Evolutionary conservation across 2,329 filamentous ascomycete genomes (phyloP), one percentile per base, ranked within the genome.

Genomic region (Hysterium pulicare): DNA sequence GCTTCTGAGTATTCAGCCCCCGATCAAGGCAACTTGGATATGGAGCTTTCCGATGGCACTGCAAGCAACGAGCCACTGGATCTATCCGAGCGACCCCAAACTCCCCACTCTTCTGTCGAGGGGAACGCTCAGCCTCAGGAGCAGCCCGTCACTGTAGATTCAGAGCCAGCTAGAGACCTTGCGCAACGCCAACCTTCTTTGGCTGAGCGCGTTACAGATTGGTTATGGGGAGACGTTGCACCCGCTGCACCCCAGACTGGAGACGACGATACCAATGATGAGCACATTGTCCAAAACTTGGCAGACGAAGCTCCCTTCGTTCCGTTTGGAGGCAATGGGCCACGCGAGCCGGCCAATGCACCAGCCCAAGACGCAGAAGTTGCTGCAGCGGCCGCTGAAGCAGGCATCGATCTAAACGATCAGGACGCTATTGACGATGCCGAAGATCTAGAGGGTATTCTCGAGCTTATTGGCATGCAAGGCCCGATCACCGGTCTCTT

Each of bases 381-480:
- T 1, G 72, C 80, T 17, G 81, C 81, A 40, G 84, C 78, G 33
- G 83, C 79, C n/a, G 77, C 77, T 16, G 81, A 79, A 37, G 82
- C 80, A 13, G 86, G 78, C 7, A 71, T 91, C 26, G 88, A 95
- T 55, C 58, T 71, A 10, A 80, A 82, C 34, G 80, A 83, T 41
- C 77, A 81, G 41, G 84, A 87, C 53, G 85, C 83, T 8, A 78
- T 89, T 32, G 87, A 90, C 47, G 71, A 96, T 53, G 87, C 87
- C 8, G 93, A 98, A 67, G 93, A 98, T 59, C 82, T 98, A 13
- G 93, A 98, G 62, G 93, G 93, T 0, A 87, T 98, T 40, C 83
- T 98, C 73, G 93, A 98, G 64, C 79, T 98, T 13, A 86, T 98
- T 45, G 93, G 93, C 28, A 94, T 98, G 86, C 88, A 94, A 58